Conservation (phyloP, 228 moss, liverwort and hornwort species). For the Sphagnum fallax region DNA sequence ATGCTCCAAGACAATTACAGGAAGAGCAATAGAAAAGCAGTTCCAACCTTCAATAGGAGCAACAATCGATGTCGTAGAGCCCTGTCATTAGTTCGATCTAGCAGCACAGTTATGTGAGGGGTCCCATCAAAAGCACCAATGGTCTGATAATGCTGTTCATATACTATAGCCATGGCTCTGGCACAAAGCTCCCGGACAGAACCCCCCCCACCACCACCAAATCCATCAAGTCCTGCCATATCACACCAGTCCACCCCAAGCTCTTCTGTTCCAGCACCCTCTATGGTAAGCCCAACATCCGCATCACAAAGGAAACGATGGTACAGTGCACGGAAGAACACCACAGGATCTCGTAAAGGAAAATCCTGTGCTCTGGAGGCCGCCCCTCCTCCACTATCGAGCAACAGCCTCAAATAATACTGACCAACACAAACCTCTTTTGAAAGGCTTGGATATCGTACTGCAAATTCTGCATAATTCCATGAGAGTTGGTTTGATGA, state of each 20-base stretch:
- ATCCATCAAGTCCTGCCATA: constrained; percentile 97
- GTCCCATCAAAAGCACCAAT: constrained; percentile 96
- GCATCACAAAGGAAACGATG: constrained; percentile 99
- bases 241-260: constrained; percentile 97
- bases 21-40: too few relatives aligned
- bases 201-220: constrained; percentile 94
- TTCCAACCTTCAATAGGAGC: constrained; percentile 69
- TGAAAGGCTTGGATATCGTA: constrained; percentile 87
- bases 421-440: constrained; percentile 99
- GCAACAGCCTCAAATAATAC: constrained; percentile 89
- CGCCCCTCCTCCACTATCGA: constrained; percentile 74
- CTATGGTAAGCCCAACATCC: constrained; percentile 89
- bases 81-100: constrained; percentile 95
- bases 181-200: constrained; percentile 95
- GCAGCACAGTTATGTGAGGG: constrained; percentile 89
- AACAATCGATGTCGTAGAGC: constrained; percentile 88
- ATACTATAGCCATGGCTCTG: constrained; percentile 96
- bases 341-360: constrained; percentile 86
- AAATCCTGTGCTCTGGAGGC: constrained; percentile 65
- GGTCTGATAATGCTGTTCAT: constrained; percentile 87
- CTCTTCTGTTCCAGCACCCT: constrained; percentile 80
- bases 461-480: constrained; percentile 97
- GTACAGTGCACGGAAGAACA: constrained; percentile 95
- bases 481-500: constrained; percentile 81
- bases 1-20: too few relatives aligned